phyloP scores from a whole-genome alignment of 768 basidiomycete species.

The Rossbeevera mucosa region DNA sequence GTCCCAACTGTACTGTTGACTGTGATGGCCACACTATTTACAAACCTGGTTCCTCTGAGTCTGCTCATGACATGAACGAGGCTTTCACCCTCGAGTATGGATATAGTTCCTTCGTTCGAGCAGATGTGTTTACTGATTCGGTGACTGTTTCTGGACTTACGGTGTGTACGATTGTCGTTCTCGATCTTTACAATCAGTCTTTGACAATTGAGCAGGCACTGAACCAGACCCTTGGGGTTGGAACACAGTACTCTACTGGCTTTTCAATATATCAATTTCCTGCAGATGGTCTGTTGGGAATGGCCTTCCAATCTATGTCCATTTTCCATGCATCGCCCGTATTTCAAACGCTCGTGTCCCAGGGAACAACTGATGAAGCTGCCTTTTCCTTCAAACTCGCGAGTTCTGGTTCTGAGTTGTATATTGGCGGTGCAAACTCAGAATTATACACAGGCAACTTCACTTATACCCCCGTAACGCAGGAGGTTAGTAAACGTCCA shows the following conservation, averaged over 20 bases:
- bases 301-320: conserved; percentile 41
- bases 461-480: conserved; percentile 25
- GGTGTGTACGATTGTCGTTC: background rate
- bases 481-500: conserved; percentile 3
- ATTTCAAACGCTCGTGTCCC: conserved; percentile 38
- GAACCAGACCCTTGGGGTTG: conserved; percentile 14
- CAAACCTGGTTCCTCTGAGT: conserved; percentile 19
- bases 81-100: background rate
- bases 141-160: conserved; percentile 10
- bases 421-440: conserved; percentile 47
- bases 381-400: conserved; percentile 49
- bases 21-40: conserved; percentile 33
- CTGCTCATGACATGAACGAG: background rate
- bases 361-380: conserved; percentile 29
- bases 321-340: conserved; percentile 31
- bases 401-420: conserved; percentile 39
- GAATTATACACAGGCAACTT: conserved; percentile 43
- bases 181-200: background rate
- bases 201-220: conserved; percentile 8
- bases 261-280: conserved; percentile 3
- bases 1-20: conserved; percentile 13
- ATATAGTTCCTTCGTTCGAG: conserved; percentile 1
- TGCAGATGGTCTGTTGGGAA: conserved; percentile 33
- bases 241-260: conserved; percentile 2
- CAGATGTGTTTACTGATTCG: conserved; percentile 8